Evolutionary conservation across 179 eudicot species (phyloP).

Genomic region (Amaranthus tricolor): DNA sequence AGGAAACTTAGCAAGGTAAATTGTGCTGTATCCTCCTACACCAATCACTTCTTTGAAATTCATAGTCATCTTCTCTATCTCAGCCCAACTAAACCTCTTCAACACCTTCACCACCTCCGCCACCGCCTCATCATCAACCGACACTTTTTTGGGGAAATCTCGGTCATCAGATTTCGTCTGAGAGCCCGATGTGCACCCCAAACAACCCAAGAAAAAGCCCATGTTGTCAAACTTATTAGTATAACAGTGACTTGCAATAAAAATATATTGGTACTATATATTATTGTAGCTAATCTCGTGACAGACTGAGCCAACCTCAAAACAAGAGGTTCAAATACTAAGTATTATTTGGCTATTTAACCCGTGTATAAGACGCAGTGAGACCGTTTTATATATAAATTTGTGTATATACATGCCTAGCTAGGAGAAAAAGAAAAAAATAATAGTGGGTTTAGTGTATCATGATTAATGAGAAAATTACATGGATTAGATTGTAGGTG

Average conservation of each 20-base stretch:
- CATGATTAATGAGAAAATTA: conserved; percentile 24
- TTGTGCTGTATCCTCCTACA: conserved; percentile 48
- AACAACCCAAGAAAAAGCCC: conserved; percentile 33
- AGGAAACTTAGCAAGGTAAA: conserved; percentile 39
- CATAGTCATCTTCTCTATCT: conserved; percentile 35
- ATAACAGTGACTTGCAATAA: no score
- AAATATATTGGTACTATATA: no score
- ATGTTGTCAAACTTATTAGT: conserved; percentile 10
- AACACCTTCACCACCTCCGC: not conserved
- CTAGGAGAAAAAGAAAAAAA: not conserved
- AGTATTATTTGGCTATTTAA: no score
- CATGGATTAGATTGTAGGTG: not conserved
- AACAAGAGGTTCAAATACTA: no score
- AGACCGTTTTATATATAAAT: not conserved
- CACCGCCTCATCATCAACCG: conserved; percentile 5
- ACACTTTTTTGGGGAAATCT: conserved; percentile 13
- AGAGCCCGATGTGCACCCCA: conserved; percentile 15
- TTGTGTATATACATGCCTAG: conserved; percentile 19
- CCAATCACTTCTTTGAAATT: conserved; percentile 45
- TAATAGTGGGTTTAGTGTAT: not conserved
- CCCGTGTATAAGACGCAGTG: no score
- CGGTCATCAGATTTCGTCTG: conserved; percentile 16
- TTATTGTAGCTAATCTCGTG: no score
- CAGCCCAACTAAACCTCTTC: conserved; percentile 44
- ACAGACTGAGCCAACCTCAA: no score